Evolutionary conservation across 352 stramenopile genomes (phyloP).

Genomic region (Globisporangium okanoganense): DNA sequence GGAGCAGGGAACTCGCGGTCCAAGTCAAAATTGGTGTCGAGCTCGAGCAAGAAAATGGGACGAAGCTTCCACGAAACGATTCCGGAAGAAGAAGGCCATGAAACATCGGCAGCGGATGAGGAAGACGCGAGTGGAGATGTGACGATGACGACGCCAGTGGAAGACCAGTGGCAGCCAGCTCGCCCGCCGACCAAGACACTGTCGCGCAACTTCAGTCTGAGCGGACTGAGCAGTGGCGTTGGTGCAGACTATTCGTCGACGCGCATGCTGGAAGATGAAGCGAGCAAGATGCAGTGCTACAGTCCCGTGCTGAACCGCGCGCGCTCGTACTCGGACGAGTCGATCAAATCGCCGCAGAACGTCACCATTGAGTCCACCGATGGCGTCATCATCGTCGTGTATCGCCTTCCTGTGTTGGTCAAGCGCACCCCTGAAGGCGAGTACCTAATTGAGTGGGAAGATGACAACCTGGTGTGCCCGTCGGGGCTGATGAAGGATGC

Average conservation of each 20-base stretch:
- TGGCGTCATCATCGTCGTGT: conserved; percentile 96
- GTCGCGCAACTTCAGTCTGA: conserved; percentile 14
- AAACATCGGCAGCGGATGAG: conserved; percentile 9
- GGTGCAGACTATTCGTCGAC: conserved; percentile 10
- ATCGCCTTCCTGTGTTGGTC: conserved; percentile 94
- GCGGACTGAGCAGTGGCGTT: not conserved
- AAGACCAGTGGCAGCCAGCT: conserved; percentile 11
- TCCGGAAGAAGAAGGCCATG: conserved; percentile 44
- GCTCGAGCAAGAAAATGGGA: conserved; percentile 18
- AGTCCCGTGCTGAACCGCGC: conserved; percentile 42
- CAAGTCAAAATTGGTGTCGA: conserved; percentile 17
- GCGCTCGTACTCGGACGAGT: conserved; percentile 56
- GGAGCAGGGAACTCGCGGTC: conserved; percentile 17
- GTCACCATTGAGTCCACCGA: conserved; percentile 92
- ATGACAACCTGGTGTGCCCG: conserved; percentile 85
- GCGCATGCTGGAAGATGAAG: conserved; percentile 11
- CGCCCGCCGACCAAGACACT: conserved; percentile 1
- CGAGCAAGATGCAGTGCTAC: conserved; percentile 13
- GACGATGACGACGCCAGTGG: conserved; percentile 4
- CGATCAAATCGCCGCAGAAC: conserved; percentile 62
- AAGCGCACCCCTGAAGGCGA: conserved; percentile 57
- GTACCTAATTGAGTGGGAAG: conserved; percentile 86
- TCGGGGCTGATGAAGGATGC: conserved; percentile 75
- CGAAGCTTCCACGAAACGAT: conserved; percentile 46
- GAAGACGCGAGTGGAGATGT: conserved; percentile 5